Conservation (phyloP, 257 asterid species). For the Eucommia ulmoides region DNA sequence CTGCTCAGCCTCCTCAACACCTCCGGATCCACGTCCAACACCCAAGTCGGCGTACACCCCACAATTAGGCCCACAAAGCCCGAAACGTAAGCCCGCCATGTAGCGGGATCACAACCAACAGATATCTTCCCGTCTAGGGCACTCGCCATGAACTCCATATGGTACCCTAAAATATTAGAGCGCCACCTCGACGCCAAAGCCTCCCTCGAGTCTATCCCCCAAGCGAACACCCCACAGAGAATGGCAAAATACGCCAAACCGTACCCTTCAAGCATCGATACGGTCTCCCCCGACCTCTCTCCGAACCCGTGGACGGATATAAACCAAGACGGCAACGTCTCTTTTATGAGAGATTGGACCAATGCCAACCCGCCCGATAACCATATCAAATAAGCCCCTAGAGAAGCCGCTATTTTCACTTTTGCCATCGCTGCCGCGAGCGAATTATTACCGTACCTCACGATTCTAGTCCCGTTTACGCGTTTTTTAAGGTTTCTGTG, state of each 20-base stretch:
- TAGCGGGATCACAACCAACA: slow-evolving; percentile 71
- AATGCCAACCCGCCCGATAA: slow-evolving; percentile 74
- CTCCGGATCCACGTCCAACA: slow-evolving; percentile 42
- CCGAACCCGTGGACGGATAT: slow-evolving; percentile 43
- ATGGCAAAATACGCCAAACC: slow-evolving; percentile 70
- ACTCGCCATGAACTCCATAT: slow-evolving; percentile 68
- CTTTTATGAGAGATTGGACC: slow-evolving; percentile 69
- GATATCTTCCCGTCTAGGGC: slow-evolving; percentile 67
- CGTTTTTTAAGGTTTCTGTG: slow-evolving; percentile 22
- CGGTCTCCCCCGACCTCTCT: slow-evolving; percentile 26
- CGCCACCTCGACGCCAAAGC: slow-evolving; percentile 57
- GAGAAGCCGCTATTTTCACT: slow-evolving; percentile 81
- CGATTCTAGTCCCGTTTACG: slow-evolving; percentile 32
- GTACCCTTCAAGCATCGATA: slow-evolving; percentile 61
- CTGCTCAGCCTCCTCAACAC: slow-evolving; percentile 52
- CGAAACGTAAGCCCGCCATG: slow-evolving; percentile 80
- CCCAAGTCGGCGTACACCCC: slow-evolving; percentile 63
- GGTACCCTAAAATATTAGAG: slow-evolving; percentile 51
- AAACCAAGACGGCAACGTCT: slow-evolving; percentile 92
- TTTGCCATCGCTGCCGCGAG: slow-evolving; percentile 56
- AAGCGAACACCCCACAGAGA: slow-evolving; percentile 57
- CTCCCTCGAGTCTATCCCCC: slow-evolving; percentile 70
- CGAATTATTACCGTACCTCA: slow-evolving; percentile 36
- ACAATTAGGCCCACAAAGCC: slow-evolving; percentile 76
- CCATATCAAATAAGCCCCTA: slow-evolving; percentile 73